Percentiles rank a stretch among this genome's conserved stretches.
phyloP scores from a whole-genome alignment of 2,329 filamentous ascomycete species.

The Exophiala viscosa region DNA sequence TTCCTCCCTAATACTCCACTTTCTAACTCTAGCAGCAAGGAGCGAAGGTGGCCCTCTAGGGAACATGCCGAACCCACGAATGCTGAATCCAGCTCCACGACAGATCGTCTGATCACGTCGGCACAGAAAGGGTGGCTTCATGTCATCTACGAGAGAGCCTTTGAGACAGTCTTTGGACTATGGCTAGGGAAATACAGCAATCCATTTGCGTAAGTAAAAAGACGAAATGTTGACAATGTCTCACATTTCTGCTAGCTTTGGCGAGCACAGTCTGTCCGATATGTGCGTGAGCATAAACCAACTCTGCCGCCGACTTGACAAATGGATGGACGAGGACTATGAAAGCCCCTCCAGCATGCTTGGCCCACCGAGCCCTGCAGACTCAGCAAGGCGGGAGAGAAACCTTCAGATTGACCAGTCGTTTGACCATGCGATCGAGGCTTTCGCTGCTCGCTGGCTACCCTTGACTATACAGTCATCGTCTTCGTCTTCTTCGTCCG shows the following conservation, averaged over 20 bases:
- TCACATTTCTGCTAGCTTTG: conserved; percentile 10
- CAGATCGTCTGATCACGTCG: conserved; percentile 1
- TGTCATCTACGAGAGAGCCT: conserved; percentile 35
- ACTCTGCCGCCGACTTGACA: conserved; percentile 21
- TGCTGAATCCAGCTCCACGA: neutral
- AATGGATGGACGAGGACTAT: conserved; percentile 34
- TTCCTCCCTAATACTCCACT: neutral
- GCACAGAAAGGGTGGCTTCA: conserved; percentile 23
- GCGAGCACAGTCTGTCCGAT: conserved; percentile 14
- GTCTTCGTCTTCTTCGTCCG: conserved; percentile 4
- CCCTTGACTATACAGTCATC: conserved; percentile 18
- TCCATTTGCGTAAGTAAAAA: conserved; percentile 38
- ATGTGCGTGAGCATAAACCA: conserved; percentile 19
- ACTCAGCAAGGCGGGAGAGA: conserved; percentile 13
- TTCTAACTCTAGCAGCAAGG: conserved; percentile 6
- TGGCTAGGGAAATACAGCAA: conserved; percentile 44
- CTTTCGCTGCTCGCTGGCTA: conserved; percentile 33
- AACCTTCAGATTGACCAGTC: conserved; percentile 30
- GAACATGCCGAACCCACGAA: conserved; percentile 3
- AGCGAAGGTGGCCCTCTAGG: conserved; percentile 4
- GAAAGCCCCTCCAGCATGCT: conserved; percentile 1
- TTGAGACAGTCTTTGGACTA: conserved; percentile 42
- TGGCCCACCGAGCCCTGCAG: conserved; percentile 9
- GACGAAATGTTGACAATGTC: too few relatives aligned
- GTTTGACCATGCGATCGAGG: conserved; percentile 28